phyloP scores from a whole-genome alignment of 78 protist genomes.

The Guillardia theta region DNA sequence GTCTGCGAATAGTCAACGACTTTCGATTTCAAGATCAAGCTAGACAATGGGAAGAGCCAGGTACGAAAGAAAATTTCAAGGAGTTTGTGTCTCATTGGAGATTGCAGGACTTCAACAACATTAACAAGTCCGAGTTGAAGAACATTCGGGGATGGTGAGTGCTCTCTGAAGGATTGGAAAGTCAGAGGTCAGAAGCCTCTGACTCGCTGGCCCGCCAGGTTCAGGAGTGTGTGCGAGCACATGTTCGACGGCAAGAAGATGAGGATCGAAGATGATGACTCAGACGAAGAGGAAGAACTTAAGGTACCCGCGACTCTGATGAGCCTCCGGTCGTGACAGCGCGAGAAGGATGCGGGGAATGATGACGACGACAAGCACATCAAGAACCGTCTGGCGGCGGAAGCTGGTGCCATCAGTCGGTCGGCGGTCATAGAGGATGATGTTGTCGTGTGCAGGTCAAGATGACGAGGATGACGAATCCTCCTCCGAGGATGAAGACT shows the following conservation, averaged over 20 bases:
- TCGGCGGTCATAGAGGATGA: neutral
- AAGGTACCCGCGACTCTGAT: neutral
- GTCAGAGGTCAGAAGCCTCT: too few species aligned
- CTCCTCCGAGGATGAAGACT: neutral
- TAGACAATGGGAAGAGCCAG: neutral
- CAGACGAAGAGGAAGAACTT: neutral
- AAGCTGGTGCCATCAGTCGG: neutral
- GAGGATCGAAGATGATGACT: neutral
- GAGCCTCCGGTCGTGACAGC: neutral
- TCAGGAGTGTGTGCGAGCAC: neutral
- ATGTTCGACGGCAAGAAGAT: slow-evolving; percentile 9
- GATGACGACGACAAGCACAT: neutral
- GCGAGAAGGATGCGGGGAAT: neutral
- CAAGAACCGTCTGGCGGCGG: neutral
- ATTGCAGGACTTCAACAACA: neutral
- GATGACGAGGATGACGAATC: neutral
- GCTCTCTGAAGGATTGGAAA: too few species aligned
- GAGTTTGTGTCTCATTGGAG: neutral
- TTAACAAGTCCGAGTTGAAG: neutral
- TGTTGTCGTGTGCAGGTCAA: neutral
- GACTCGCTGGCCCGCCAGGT: too few species aligned
- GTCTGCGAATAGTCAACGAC: neutral
- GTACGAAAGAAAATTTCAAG: neutral
- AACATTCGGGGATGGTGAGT: neutral
- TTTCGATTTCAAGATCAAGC: slow-evolving; percentile 1